These are phyloP conservation scores for Gilbertella persicaria DNA, from an alignment of 371 early-diverging fungal species.

Conservation along the genomic window DNA sequence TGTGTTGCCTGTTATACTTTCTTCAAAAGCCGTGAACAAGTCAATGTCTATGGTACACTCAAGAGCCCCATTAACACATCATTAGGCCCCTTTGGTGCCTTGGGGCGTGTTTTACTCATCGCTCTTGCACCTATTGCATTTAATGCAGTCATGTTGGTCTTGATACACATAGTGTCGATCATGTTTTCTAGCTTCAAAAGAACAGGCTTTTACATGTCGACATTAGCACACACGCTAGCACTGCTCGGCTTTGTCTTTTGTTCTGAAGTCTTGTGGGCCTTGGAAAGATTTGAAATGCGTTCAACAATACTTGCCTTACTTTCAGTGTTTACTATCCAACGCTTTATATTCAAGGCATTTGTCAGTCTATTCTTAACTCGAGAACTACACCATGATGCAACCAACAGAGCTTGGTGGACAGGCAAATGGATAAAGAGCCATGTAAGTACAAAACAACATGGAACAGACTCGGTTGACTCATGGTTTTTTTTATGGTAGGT, in stretches of 20 bases:
- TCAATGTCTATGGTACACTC: slow-evolving; percentile 25
- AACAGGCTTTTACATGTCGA: slow-evolving; percentile 71
- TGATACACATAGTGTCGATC: slow-evolving; percentile 69
- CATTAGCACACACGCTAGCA: slow-evolving; percentile 63
- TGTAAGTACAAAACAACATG: slow-evolving; percentile 22
- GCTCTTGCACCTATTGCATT: slow-evolving; percentile 70
- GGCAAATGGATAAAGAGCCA: slow-evolving; percentile 71
- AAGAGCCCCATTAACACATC: slow-evolving; percentile 13
- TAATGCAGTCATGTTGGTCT: slow-evolving; percentile 67
- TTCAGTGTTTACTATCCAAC: slow-evolving; percentile 65
- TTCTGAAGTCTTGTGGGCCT: slow-evolving; percentile 68
- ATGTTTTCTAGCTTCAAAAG: slow-evolving; percentile 51
- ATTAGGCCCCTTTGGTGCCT: slow-evolving; percentile 16
- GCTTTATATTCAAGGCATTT: slow-evolving; percentile 71
- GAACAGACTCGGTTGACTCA: too few species aligned
- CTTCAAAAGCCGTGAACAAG: slow-evolving; percentile 46
- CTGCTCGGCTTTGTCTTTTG: slow-evolving; percentile 59
- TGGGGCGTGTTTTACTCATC: slow-evolving; percentile 58
- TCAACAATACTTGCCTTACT: slow-evolving; percentile 71
- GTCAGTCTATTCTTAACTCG: slow-evolving; percentile 75
- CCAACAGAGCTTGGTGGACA: slow-evolving; percentile 90
- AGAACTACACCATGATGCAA: slow-evolving; percentile 77
- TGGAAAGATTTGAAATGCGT: slow-evolving; percentile 64
- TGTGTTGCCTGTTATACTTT: slow-evolving; percentile 68
- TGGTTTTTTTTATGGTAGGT: slow-evolving; percentile 7